Evolutionary conservation across 75 land plant genomes (phyloP).

Genomic region (Cunninghamia lanceolata): DNA sequence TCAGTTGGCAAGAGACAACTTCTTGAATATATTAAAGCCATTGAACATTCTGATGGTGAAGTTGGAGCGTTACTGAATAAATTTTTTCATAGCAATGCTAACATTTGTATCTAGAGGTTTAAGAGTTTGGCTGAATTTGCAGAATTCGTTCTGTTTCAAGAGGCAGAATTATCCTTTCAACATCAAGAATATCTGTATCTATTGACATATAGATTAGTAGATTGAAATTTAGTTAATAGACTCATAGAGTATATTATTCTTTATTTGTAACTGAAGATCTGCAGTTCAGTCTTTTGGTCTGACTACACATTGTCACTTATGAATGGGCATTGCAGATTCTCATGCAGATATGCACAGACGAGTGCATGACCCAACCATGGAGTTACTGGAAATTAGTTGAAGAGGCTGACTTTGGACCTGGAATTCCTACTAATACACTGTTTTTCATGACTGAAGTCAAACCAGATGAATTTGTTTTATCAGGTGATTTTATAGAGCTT

Average conservation of each 20-base stretch:
- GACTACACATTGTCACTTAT: neutral
- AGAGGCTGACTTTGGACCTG: conserved; percentile 79
- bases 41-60: neutral
- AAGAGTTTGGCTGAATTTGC: neutral
- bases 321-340: conserved; percentile 6
- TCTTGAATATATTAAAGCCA: neutral
- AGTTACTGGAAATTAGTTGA: conserved; percentile 52
- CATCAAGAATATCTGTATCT: neutral
- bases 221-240: neutral
- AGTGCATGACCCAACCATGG: conserved; percentile 28
- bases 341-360: neutral
- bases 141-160: neutral
- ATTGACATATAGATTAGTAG: neutral
- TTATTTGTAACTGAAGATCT: neutral
- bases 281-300: neutral
- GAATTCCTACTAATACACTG: conserved; percentile 37
- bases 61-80: neutral
- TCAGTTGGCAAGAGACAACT: neutral
- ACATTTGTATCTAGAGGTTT: neutral
- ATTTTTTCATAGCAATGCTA: neutral
- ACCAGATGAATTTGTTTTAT: neutral
- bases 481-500: neutral
- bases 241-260: neutral
- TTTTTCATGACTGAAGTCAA: conserved; percentile 19
- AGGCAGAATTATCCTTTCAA: neutral